Evolutionary conservation across 306 rosid species (phyloP).

Genomic region (Leucaena leucocephala): DNA sequence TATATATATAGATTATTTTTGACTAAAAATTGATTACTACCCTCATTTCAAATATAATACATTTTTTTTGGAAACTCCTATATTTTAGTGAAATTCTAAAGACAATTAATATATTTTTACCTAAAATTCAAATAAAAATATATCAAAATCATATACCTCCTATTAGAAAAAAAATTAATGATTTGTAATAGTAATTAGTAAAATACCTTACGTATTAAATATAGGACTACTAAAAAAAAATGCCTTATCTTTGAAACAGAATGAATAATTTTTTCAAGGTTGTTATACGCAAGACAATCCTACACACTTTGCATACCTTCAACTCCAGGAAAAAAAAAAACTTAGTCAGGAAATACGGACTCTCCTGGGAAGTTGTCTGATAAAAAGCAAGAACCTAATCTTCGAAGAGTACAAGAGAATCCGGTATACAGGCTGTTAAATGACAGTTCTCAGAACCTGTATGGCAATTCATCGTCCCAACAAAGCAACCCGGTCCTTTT

Average conservation of each 20-base stretch:
- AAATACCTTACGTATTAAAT: too few species aligned
- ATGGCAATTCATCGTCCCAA: constrained; percentile 61
- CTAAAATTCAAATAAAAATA: too few species aligned
- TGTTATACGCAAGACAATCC: background rate
- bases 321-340: background rate
- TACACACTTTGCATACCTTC: background rate
- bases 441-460: constrained; percentile 13
- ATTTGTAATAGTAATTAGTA: too few species aligned
- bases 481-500: constrained; percentile 83
- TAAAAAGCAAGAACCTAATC: constrained; percentile 19
- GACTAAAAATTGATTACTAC: too few species aligned
- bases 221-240: too few species aligned
- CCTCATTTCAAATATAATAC: too few species aligned
- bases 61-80: too few species aligned
- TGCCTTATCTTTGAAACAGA: background rate
- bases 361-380: constrained; percentile 1
- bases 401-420: background rate
- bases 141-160: too few species aligned
- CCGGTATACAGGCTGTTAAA: constrained; percentile 13
- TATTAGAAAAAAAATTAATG: too few species aligned
- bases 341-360: background rate
- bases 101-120: too few species aligned
- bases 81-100: too few species aligned
- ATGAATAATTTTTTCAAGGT: background rate
- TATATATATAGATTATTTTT: too few species aligned